Evolutionary conservation across 179 eudicot genomes (phyloP).

Genomic region (Dionaea muscipula): DNA sequence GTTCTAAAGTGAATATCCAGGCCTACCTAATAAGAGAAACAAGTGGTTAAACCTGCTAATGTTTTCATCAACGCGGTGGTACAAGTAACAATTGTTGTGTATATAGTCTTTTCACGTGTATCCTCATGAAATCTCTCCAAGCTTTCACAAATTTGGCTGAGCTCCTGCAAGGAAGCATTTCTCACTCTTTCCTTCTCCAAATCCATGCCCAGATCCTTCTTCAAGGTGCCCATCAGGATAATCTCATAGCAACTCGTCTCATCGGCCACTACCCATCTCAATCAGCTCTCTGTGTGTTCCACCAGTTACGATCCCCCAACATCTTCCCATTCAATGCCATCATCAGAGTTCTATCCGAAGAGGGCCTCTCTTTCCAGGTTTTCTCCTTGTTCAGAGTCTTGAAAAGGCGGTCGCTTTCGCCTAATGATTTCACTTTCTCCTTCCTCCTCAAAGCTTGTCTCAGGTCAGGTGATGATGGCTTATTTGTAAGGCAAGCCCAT

Average conservation of each 20-base stretch:
- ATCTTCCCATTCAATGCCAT: conserved; percentile 70
- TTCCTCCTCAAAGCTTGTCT: conserved; percentile 54
- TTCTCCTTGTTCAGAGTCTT: conserved; percentile 29
- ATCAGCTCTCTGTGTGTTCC: conserved; percentile 28
- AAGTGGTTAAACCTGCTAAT: too few species aligned
- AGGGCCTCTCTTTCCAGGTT: conserved; percentile 28
- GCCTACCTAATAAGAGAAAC: too few species aligned
- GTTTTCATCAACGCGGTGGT: too few species aligned
- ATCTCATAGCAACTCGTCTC: conserved; percentile 71
- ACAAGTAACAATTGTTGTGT: too few species aligned
- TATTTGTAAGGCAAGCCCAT: conserved; percentile 37
- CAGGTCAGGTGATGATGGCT: conserved; percentile 7
- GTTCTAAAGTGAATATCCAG: too few species aligned
- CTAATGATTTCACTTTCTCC: conserved; percentile 72
- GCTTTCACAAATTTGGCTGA: conserved; percentile 21
- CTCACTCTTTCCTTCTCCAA: conserved; percentile 44
- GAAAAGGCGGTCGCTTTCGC: conserved; percentile 26
- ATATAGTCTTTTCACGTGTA: too few species aligned
- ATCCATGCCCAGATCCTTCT: conserved; percentile 45
- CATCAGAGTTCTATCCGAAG: conserved; percentile 49
- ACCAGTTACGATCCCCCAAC: conserved; percentile 36
- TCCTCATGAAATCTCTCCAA: not conserved
- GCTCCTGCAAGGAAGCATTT: conserved; percentile 39
- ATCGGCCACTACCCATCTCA: conserved; percentile 58
- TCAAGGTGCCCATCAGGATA: conserved; percentile 47